A percentile compares a stretch with the other conserved stretches of the same genome.
Conservation (phyloP, 352 stramenopile species). For the Pythium vanterpoolii region DNA sequence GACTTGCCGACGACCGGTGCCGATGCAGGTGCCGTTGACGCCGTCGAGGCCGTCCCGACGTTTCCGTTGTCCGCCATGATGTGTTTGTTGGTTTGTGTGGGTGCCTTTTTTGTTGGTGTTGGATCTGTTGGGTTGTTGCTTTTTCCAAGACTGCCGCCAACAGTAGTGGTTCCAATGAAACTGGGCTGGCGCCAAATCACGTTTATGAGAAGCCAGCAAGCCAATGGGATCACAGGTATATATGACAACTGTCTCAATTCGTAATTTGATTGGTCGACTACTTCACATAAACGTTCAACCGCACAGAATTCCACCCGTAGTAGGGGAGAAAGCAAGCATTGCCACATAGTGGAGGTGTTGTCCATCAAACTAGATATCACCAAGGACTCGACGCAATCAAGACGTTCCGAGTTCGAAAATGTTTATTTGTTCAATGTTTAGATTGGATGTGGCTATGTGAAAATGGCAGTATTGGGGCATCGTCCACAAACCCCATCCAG, state of each 20-base stretch:
- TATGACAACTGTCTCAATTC: not conserved
- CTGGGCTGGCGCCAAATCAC: not conserved
- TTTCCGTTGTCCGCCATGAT: conserved; percentile 53
- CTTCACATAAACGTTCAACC: conserved; percentile 2
- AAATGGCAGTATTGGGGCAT: conserved; percentile 1
- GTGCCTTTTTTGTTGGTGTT: not conserved
- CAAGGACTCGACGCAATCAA: not conserved
- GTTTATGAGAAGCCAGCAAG: not conserved
- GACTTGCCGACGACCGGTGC: conserved; percentile 87
- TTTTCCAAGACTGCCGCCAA: not conserved
- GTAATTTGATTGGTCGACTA: conserved; percentile 7
- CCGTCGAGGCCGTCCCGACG: conserved; percentile 16
- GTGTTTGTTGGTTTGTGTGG: not conserved
- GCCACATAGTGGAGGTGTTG: not conserved
- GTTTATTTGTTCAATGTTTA: not conserved
- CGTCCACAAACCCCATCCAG: conserved; percentile 13
- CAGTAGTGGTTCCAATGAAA: too few relatives aligned
- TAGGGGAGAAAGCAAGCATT: not conserved
- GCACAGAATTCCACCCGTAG: not conserved
- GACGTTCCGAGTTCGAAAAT: not conserved
- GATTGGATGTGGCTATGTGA: not conserved
- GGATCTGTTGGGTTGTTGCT: conserved; percentile 4
- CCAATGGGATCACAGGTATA: conserved; percentile 6
- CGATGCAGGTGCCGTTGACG: conserved; percentile 7
- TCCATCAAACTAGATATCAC: not conserved